Evolutionary conservation across 345 rosid species (phyloP).

Genomic region (Salix koriyanagi): DNA sequence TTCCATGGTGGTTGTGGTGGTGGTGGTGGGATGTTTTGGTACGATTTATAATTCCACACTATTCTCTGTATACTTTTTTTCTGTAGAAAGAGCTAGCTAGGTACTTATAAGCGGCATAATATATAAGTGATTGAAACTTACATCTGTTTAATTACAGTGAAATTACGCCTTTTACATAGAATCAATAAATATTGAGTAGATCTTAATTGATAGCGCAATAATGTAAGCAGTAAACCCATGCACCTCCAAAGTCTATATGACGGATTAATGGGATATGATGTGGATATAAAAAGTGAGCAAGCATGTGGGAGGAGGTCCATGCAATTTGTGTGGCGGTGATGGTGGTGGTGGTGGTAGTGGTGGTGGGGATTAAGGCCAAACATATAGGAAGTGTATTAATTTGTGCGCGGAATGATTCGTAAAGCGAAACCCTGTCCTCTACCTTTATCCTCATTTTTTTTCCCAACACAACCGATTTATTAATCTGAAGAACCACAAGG

Average conservation of each 20-base stretch:
- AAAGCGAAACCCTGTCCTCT: slow-evolving; percentile 25
- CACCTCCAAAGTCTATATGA: background rate
- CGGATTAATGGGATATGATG: background rate
- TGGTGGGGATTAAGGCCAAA: slow-evolving; percentile 3
- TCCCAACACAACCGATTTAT: background rate
- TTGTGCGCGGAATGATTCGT: slow-evolving; percentile 19
- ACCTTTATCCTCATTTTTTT: slow-evolving; percentile 8
- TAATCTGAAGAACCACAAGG: background rate
- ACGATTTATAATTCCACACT: too few relatives aligned
- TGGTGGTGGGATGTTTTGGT: too few relatives aligned
- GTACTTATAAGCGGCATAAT: too few relatives aligned
- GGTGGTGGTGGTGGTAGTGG: background rate
- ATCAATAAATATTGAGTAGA: background rate
- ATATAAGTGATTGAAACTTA: background rate
- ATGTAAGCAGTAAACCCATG: too few relatives aligned
- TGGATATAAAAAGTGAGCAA: background rate
- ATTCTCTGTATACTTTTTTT: too few relatives aligned
- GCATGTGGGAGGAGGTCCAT: background rate
- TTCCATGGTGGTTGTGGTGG: too few relatives aligned
- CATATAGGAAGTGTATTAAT: background rate
- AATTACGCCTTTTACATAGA: background rate
- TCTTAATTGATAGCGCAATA: background rate
- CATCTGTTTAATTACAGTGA: background rate
- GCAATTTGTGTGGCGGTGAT: background rate
- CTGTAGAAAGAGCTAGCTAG: too few relatives aligned